phyloP scores from a whole-genome alignment of 768 basidiomycete genomes.

The Pleurotus eryngii region DNA sequence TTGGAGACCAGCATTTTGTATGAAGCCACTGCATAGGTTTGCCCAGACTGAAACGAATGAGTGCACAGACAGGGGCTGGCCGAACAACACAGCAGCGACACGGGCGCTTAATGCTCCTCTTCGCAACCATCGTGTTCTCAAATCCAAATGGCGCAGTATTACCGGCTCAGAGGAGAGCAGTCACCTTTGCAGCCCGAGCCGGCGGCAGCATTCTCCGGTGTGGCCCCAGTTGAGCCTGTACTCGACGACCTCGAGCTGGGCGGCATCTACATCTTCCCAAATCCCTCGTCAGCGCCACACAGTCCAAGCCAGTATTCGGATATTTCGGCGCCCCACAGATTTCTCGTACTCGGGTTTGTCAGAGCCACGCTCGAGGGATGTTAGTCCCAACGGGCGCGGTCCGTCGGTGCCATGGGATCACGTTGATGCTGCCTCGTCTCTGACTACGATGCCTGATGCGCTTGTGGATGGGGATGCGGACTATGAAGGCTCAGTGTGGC shows the following conservation, averaged over 20 bases:
- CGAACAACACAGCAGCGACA: background rate
- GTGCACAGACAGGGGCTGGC: background rate
- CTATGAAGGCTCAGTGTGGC: background rate
- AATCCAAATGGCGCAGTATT: slow-evolving; percentile 7
- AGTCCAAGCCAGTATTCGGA: slow-evolving; percentile 17
- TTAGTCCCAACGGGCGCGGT: background rate
- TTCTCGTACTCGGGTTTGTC: slow-evolving; percentile 11
- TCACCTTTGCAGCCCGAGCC: background rate
- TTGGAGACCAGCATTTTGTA: slow-evolving; percentile 2
- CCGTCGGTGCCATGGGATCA: background rate
- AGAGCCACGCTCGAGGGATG: slow-evolving; percentile 9
- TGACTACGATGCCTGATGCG: background rate
- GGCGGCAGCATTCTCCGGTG: background rate
- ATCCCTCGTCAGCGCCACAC: slow-evolving; percentile 15
- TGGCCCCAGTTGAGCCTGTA: background rate
- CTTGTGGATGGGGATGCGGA: background rate
- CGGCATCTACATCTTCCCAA: slow-evolving; percentile 18
- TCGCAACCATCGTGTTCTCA: background rate
- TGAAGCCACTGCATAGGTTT: background rate
- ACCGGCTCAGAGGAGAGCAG: background rate
- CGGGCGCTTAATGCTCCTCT: slow-evolving; percentile 2
- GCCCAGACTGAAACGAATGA: background rate
- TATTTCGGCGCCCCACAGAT: slow-evolving; percentile 8
- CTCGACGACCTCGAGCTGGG: slow-evolving; percentile 7
- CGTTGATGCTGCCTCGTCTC: background rate